Evolutionary conservation across 345 rosid genomes (phyloP).

Genomic region (Citrus australasica): DNA sequence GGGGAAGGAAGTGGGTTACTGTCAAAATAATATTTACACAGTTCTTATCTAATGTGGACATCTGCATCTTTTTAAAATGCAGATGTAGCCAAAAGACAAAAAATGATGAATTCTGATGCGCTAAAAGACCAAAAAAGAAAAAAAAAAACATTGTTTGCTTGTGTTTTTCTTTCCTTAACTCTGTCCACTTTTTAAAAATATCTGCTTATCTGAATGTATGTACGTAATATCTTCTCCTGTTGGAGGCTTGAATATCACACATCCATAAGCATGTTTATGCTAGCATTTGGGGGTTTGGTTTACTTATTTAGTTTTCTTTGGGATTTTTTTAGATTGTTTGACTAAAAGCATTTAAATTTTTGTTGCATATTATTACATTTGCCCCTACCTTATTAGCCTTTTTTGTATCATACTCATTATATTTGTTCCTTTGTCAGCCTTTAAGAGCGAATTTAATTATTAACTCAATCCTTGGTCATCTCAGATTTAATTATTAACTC

Average conservation of each 20-base stretch:
- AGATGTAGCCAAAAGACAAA: too few relatives aligned
- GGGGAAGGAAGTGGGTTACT: too few relatives aligned
- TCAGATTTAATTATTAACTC: slow-evolving; percentile 46
- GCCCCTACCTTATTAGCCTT: background rate
- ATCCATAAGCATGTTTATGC: background rate
- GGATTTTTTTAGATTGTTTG: background rate
- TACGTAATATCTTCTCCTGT: background rate
- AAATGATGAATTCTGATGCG: too few relatives aligned
- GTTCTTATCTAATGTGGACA: too few relatives aligned
- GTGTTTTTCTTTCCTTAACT: too few relatives aligned
- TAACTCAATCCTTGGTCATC: slow-evolving; percentile 17
- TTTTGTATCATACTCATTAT: background rate
- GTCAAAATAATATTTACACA: too few relatives aligned
- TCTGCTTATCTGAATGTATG: too few relatives aligned
- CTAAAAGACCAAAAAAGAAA: too few relatives aligned
- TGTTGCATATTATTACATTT: background rate
- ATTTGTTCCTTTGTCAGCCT: slow-evolving; percentile 4
- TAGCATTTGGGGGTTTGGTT: background rate
- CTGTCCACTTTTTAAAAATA: too few relatives aligned
- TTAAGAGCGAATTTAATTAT: background rate
- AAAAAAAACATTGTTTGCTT: too few relatives aligned
- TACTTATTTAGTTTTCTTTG: background rate
- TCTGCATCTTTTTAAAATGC: too few relatives aligned
- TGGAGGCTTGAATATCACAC: background rate
- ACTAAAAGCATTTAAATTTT: background rate